phyloP scores from a whole-genome alignment of 2,329 filamentous ascomycete species.

The Aotearoamyces nothofagi region DNA sequence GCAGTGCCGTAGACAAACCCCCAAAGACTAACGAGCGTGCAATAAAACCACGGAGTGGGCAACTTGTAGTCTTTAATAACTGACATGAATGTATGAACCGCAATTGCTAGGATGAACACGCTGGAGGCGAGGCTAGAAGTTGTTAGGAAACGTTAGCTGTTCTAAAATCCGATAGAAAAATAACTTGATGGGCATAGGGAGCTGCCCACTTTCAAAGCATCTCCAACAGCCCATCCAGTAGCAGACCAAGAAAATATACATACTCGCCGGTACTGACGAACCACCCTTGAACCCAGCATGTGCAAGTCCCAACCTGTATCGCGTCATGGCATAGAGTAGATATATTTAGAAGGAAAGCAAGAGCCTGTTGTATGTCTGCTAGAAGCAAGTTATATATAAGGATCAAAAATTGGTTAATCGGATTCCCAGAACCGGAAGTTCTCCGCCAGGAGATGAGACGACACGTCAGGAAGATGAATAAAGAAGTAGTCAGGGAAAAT shows the following conservation, averaged over 20 bases:
- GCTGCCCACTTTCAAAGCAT: no score
- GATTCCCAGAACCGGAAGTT: no score
- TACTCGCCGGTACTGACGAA: conserved; percentile 54
- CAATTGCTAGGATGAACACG: conserved; percentile 51
- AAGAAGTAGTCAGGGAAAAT: conserved; percentile 25
- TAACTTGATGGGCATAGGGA: no score
- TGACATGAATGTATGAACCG: conserved; percentile 48
- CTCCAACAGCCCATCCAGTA: no score
- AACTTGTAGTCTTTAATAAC: conserved; percentile 41
- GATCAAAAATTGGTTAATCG: conserved; percentile 58
- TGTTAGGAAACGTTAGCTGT: no score
- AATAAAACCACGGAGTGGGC: conserved; percentile 33
- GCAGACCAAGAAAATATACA: no score
- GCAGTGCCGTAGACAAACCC: conserved; percentile 41
- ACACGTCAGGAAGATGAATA: conserved; percentile 27
- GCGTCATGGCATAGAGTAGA: conserved; percentile 38
- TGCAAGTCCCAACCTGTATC: conserved; percentile 34
- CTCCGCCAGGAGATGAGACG: conserved; percentile 16
- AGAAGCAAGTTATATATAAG: conserved; percentile 55
- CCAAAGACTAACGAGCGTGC: conserved; percentile 35
- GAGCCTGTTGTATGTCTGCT: conserved; percentile 50
- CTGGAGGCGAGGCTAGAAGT: conserved; percentile 47
- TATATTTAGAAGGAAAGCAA: conserved; percentile 47
- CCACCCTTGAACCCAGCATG: conserved; percentile 52
- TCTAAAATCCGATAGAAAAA: no score